These are phyloP conservation scores for Ophiocordyceps sinensis DNA, from an alignment of 2,329 filamentous ascomycete genomes.

Conservation along the genomic window DNA sequence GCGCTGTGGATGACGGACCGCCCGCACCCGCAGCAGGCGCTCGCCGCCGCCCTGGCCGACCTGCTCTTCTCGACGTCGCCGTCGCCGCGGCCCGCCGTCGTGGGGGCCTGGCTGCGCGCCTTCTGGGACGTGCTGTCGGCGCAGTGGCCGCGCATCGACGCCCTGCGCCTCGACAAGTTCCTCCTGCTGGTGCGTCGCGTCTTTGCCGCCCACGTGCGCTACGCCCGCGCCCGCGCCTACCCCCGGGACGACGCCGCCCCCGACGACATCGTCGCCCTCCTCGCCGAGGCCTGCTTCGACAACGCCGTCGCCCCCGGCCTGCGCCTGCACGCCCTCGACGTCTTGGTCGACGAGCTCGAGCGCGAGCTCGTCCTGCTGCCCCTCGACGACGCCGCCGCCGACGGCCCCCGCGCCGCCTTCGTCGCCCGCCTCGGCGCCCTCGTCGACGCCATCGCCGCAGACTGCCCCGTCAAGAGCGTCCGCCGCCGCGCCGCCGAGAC, in stretches of 20 bases:
- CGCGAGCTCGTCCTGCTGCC: slow-evolving; percentile 41
- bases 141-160: slow-evolving; percentile 63
- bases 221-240: slow-evolving; percentile 20
- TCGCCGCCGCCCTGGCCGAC: slow-evolving; percentile 62
- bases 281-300: slow-evolving; percentile 19
- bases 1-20: slow-evolving; percentile 90
- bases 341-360: slow-evolving; percentile 84
- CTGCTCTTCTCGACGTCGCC: slow-evolving; percentile 39
- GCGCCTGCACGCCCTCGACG: slow-evolving; percentile 73
- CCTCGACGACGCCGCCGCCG: slow-evolving; percentile 5
- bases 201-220: slow-evolving; percentile 53
- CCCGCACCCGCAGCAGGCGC: slow-evolving; percentile 69
- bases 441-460: slow-evolving; percentile 40
- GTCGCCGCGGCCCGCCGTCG: slow-evolving; percentile 7
- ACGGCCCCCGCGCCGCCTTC: background rate
- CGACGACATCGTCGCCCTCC: slow-evolving; percentile 9
- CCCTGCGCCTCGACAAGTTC: slow-evolving; percentile 82
- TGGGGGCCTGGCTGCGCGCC: slow-evolving; percentile 34
- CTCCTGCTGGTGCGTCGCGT: slow-evolving; percentile 70
- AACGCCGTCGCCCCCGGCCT: slow-evolving; percentile 60
- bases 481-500: slow-evolving; percentile 55
- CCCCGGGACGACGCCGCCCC: slow-evolving; percentile 7
- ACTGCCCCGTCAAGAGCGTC: slow-evolving; percentile 52
- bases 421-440: slow-evolving; percentile 31
- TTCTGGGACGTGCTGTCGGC: slow-evolving; percentile 59